A percentile compares a stretch with the other conserved stretches of the same genome.
phyloP scores from a whole-genome alignment of 2,329 filamentous ascomycete species.

The Talaromyces piceae region DNA sequence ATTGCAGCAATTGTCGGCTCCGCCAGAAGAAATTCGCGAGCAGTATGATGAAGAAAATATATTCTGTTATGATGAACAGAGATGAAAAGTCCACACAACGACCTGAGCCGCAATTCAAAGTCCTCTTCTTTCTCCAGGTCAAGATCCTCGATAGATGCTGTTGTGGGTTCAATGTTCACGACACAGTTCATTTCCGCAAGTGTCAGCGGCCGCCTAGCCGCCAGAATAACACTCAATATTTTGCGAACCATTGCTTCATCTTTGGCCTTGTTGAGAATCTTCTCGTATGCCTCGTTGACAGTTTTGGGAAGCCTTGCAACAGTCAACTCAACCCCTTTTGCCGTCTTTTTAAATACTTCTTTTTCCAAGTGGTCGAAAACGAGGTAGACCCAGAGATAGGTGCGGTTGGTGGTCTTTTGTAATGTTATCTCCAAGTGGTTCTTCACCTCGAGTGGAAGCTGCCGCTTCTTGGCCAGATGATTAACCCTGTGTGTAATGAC shows the following conservation, averaged over 20 bases:
- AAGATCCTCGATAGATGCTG: constrained; percentile 2
- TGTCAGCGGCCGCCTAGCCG: constrained; percentile 5
- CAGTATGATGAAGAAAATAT: constrained; percentile 19
- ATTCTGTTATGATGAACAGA: constrained; percentile 14
- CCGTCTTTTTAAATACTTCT: constrained; percentile 1
- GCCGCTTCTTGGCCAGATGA: constrained; percentile 13
- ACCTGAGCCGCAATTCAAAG: constrained; percentile 6
- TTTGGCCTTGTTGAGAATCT: constrained; percentile 14
- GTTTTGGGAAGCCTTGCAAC: constrained; percentile 17
- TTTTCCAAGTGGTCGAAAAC: constrained; percentile 25
- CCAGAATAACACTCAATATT: constrained; percentile 14
- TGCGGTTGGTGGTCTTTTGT: constrained; percentile 19
- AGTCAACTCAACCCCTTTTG: constrained; percentile 10
- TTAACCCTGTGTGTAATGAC: constrained; percentile 26
- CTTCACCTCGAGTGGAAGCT: constrained; percentile 6
- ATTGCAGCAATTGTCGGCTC: neutral
- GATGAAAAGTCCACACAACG: constrained; percentile 14
- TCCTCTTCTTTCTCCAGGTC: neutral
- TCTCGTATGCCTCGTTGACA: constrained; percentile 24
- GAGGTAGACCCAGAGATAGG: constrained; percentile 34
- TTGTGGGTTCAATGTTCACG: constrained; percentile 7
- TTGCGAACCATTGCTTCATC: constrained; percentile 6
- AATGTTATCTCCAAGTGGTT: constrained; percentile 11
- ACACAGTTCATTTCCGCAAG: constrained; percentile 13
- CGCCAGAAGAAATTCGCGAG: constrained; percentile 16